Conservation (phyloP, 371 early-diverging fungal genomes). For the Mortierella polycephala region DNA sequence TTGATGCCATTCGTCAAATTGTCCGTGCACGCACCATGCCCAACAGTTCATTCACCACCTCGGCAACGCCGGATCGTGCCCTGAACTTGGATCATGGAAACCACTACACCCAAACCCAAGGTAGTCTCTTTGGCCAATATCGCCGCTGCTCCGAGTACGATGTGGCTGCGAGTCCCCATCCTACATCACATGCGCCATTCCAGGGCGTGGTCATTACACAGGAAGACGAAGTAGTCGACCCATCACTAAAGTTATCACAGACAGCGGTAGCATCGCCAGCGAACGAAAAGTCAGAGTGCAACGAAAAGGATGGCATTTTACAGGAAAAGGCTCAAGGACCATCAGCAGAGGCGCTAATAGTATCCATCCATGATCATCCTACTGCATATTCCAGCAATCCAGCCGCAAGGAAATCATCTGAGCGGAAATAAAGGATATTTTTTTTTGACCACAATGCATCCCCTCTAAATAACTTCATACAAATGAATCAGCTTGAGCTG, state of each 20-base stretch:
- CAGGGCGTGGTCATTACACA: constrained; percentile 7
- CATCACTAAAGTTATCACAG: neutral
- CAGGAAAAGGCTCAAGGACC: neutral
- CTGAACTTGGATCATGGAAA: neutral
- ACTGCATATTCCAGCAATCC: no score
- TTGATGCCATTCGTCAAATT: constrained; percentile 45
- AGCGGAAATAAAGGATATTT: neutral
- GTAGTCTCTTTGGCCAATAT: constrained; percentile 1
- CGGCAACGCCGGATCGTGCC: constrained; percentile 3
- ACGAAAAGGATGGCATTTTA: constrained; percentile 11
- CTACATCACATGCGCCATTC: neutral
- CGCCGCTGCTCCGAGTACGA: neutral
- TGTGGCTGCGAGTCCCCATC: neutral
- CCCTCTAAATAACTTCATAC: constrained; percentile 63
- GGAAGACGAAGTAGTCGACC: neutral
- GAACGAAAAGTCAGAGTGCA: constrained; percentile 9
- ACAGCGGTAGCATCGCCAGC: neutral
- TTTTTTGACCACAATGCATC: neutral
- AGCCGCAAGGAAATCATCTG: no score
- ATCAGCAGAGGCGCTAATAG: neutral
- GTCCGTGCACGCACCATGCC: constrained; percentile 45
- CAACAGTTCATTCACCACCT: neutral
- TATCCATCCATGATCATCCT: neutral
- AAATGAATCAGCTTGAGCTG: constrained; percentile 71
- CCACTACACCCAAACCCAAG: neutral